phyloP scores from a whole-genome alignment of 768 basidiomycete genomes.

The Tricholoma terreum region DNA sequence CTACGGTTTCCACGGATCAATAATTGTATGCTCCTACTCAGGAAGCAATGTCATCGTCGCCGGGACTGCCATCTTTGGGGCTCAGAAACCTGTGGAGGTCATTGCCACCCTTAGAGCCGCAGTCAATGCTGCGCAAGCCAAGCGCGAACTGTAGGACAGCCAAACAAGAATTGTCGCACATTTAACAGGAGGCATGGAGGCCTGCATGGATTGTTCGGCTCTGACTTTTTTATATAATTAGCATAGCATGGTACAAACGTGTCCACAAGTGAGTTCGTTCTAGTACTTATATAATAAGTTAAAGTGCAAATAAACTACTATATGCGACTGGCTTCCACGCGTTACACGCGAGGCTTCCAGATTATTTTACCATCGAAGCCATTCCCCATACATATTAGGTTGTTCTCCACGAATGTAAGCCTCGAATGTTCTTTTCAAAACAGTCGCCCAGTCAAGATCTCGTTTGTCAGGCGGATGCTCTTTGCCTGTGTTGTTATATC shows the following conservation, averaged over 20 bases:
- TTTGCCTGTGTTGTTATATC: slow-evolving; percentile 34
- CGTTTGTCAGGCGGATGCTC: slow-evolving; percentile 56
- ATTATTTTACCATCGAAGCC: slow-evolving; percentile 47
- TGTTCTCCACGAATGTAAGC: slow-evolving; percentile 85
- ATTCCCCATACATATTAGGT: slow-evolving; percentile 96
- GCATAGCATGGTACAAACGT: neutral
- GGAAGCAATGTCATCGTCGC: slow-evolving; percentile 99
- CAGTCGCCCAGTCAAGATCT: slow-evolving; percentile 90
- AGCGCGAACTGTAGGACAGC: slow-evolving; percentile 7
- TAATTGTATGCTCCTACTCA: slow-evolving; percentile 24
- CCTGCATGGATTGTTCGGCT: neutral
- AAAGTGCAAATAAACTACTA: neutral
- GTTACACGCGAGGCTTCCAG: neutral
- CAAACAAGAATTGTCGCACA: neutral
- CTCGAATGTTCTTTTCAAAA: slow-evolving; percentile 95
- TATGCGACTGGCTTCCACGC: neutral
- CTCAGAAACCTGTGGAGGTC: slow-evolving; percentile 73
- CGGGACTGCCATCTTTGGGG: slow-evolving; percentile 91
- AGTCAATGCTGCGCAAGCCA: slow-evolving; percentile 66
- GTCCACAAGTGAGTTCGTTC: neutral
- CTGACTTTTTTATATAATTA: neutral
- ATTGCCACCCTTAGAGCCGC: slow-evolving; percentile 68
- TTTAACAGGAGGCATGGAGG: neutral
- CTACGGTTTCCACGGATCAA: neutral
- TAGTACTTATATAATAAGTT: neutral